phyloP scores from a whole-genome alignment of 495 filamentous ascomycete species.

The Filosporella fistucella region DNA sequence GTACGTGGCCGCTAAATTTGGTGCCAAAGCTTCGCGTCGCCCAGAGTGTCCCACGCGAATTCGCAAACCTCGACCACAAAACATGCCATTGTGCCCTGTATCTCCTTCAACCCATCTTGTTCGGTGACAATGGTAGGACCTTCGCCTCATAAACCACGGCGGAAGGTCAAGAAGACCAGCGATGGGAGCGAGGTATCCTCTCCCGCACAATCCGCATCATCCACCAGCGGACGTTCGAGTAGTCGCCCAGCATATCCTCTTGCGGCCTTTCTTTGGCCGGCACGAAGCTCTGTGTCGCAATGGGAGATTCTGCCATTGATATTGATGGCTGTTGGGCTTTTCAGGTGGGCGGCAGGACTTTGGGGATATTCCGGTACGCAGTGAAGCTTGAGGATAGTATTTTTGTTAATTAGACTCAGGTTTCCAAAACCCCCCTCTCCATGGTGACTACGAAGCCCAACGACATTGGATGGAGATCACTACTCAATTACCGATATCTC shows the following conservation, averaged over 20 bases:
- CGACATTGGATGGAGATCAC: slow-evolving; percentile 99
- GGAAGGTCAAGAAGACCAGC: slow-evolving; percentile 22
- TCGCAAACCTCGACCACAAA: no score
- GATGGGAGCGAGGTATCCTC: slow-evolving; percentile 21
- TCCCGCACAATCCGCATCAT: slow-evolving; percentile 11
- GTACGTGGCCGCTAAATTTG: no score
- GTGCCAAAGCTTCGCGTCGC: no score
- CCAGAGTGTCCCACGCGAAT: no score
- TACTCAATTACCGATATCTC: slow-evolving; percentile 76
- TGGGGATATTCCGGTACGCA: slow-evolving; percentile 87
- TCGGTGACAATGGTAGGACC: slow-evolving; percentile 23
- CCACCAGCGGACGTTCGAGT: slow-evolving; percentile 5
- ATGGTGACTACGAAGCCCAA: slow-evolving; percentile 96
- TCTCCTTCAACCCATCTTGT: slow-evolving; percentile 1
- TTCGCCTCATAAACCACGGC: slow-evolving; percentile 26
- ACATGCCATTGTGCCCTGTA: no score
- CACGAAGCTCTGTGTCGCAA: slow-evolving; percentile 77
- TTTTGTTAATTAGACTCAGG: slow-evolving; percentile 39
- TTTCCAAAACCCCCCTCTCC: slow-evolving; percentile 78
- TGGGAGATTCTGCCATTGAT: slow-evolving; percentile 87
- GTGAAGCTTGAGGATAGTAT: not conserved
- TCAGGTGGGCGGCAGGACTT: slow-evolving; percentile 85
- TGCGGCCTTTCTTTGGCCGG: slow-evolving; percentile 87
- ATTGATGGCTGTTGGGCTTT: slow-evolving; percentile 85
- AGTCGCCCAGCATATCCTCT: slow-evolving; percentile 69